Conservation (phyloP, 176 grass and related monocot genomes). For the Ananas comosus region DNA sequence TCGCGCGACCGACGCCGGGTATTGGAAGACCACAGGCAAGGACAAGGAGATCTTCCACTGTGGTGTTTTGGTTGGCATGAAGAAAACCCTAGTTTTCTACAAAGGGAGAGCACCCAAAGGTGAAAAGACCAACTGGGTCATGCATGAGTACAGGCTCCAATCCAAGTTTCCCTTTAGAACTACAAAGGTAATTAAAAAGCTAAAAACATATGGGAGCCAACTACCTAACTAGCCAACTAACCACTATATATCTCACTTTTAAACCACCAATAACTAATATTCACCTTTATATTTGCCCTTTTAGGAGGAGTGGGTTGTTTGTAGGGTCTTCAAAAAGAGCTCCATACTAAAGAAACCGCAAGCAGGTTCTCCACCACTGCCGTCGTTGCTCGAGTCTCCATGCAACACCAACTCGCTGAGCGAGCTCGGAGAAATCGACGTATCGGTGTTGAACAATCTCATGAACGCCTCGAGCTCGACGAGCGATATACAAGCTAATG, state of each 20-base stretch:
- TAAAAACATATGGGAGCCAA: neutral
- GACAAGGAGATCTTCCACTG: conserved; percentile 28
- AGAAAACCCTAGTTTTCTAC: conserved; percentile 29
- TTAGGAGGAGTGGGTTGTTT: conserved; percentile 26
- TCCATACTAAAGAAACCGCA: neutral
- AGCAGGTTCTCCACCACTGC: neutral
- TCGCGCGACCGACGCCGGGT: conserved; percentile 17
- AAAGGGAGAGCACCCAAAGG: conserved; percentile 25
- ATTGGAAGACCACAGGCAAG: conserved; percentile 28
- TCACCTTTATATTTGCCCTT: neutral
- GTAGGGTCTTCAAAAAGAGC: conserved; percentile 25
- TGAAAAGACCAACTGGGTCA: conserved; percentile 25
- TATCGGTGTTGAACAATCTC: conserved; percentile 14
- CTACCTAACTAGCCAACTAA: neutral
- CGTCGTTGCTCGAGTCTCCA: conserved; percentile 15
- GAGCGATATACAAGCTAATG: neutral
- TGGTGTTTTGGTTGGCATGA: conserved; percentile 15
- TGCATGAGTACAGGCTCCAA: conserved; percentile 27
- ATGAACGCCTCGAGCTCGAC: neutral
- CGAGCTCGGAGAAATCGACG: conserved; percentile 23
- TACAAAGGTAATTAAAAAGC: conserved; percentile 1
- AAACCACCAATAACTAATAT: neutral
- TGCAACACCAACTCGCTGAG: conserved; percentile 10
- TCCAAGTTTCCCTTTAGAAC: conserved; percentile 5
- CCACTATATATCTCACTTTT: neutral